phyloP scores from a whole-genome alignment of 257 asterid genomes.

The Marsdenia floribunda region DNA sequence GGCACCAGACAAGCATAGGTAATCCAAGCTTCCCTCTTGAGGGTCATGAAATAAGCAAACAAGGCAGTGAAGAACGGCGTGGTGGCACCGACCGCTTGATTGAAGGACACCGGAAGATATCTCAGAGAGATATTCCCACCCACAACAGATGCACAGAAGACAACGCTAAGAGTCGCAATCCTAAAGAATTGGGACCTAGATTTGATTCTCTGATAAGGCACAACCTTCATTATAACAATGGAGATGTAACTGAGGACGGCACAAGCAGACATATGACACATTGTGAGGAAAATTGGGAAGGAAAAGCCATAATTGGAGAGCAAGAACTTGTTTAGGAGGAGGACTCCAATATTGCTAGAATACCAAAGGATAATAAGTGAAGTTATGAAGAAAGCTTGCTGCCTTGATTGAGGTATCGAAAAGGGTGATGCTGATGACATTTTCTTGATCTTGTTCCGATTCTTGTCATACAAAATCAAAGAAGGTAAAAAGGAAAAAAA shows the following conservation, averaged over 20 bases:
- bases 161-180: constrained; percentile 71
- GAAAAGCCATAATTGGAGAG: constrained; percentile 80
- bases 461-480: background rate
- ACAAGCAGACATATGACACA: constrained; percentile 99
- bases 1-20: constrained; percentile 82
- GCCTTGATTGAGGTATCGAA: constrained; percentile 35
- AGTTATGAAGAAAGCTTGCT: constrained; percentile 47
- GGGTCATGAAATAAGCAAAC: constrained; percentile 75
- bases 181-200: constrained; percentile 71
- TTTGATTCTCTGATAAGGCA: constrained; percentile 77
- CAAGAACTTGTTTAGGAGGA: constrained; percentile 80
- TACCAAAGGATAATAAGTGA: constrained; percentile 67
- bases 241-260: constrained; percentile 85
- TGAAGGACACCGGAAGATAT: constrained; percentile 81
- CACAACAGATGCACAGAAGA: constrained; percentile 88
- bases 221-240: constrained; percentile 60
- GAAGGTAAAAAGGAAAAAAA: background rate
- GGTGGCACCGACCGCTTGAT: constrained; percentile 96
- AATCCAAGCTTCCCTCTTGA: constrained; percentile 74
- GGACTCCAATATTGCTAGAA: constrained; percentile 81
- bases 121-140: constrained; percentile 85
- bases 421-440: constrained; percentile 23
- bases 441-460: constrained; percentile 12
- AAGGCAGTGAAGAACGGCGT: constrained; percentile 94
- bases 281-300: constrained; percentile 85